Evolutionary conservation across 345 rosid genomes (phyloP).

Genomic region (Populus euphratica): DNA sequence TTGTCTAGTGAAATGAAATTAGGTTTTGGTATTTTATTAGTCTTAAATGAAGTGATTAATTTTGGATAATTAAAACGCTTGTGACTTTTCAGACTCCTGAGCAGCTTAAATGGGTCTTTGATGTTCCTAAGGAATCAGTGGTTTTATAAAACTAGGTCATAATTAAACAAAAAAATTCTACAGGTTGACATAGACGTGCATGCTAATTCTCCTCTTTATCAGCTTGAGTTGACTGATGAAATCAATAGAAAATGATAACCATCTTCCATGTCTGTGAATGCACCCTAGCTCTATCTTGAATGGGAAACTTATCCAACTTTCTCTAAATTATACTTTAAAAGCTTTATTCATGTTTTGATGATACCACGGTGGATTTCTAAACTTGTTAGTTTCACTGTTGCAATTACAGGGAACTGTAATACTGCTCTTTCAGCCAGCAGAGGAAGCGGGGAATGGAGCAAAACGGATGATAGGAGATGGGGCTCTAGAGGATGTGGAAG

Average conservation of each 20-base stretch:
- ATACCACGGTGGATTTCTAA: not conserved
- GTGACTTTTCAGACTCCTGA: not conserved
- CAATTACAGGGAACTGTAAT: conserved; percentile 68
- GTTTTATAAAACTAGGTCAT: not conserved
- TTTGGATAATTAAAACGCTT: not conserved
- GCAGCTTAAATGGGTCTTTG: not conserved
- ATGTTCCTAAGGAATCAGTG: not conserved
- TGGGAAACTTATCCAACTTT: not conserved
- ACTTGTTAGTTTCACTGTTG: not conserved
- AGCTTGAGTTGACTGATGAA: not conserved
- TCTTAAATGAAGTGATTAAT: not conserved
- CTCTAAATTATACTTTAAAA: not conserved
- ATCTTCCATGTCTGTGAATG: not conserved
- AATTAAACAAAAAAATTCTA: not conserved
- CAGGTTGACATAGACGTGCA: not conserved
- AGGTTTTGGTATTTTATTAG: not conserved
- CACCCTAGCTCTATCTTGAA: not conserved
- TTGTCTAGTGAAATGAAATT: not conserved
- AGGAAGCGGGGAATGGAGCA: conserved; percentile 94
- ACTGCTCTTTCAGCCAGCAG: conserved; percentile 89
- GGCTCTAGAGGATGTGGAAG: conserved; percentile 58
- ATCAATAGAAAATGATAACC: not conserved
- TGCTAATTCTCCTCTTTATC: not conserved
- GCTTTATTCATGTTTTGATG: not conserved
- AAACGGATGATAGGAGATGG: conserved; percentile 67